These are phyloP conservation scores for Apophysomyces ossiformis DNA, from an alignment of 371 early-diverging fungal species.

Conservation along the genomic window DNA sequence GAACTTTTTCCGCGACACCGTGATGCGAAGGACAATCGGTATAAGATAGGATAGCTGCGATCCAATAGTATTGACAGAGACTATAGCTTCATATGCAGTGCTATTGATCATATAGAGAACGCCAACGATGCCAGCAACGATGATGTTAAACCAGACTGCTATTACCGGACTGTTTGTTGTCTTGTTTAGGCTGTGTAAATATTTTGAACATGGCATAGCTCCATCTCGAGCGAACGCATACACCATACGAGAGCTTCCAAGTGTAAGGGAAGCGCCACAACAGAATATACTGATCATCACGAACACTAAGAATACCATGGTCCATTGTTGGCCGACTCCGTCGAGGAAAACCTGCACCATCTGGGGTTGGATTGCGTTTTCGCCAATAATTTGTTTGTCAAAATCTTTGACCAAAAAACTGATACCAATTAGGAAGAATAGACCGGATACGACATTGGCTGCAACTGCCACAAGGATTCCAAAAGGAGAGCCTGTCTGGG, in stretches of 20 bases:
- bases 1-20: conserved; percentile 59
- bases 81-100: conserved; percentile 68
- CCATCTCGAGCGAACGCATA: conserved; percentile 82
- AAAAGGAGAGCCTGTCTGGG: conserved; percentile 58
- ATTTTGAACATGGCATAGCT: conserved; percentile 53
- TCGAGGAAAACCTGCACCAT: conserved; percentile 69
- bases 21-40: conserved; percentile 64
- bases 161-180: conserved; percentile 47
- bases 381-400: conserved; percentile 42
- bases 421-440: conserved; percentile 58
- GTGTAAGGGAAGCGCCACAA: conserved; percentile 56
- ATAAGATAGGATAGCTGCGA: conserved; percentile 74
- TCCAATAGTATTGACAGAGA: conserved; percentile 75
- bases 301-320: conserved; percentile 62
- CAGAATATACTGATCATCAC: conserved; percentile 62
- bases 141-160: conserved; percentile 54
- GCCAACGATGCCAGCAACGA: conserved; percentile 47
- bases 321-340: conserved; percentile 57
- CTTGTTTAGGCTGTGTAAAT: conserved; percentile 35
- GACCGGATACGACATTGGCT: conserved; percentile 60
- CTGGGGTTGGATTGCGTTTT: conserved; percentile 56
- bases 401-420: conserved; percentile 62
- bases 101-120: conserved; percentile 49
- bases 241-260: conserved; percentile 72
- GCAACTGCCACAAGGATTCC: conserved; percentile 67